Evolutionary conservation across 202 grass and related monocot species (phyloP).

Genomic region (Panicum virgatum): DNA sequence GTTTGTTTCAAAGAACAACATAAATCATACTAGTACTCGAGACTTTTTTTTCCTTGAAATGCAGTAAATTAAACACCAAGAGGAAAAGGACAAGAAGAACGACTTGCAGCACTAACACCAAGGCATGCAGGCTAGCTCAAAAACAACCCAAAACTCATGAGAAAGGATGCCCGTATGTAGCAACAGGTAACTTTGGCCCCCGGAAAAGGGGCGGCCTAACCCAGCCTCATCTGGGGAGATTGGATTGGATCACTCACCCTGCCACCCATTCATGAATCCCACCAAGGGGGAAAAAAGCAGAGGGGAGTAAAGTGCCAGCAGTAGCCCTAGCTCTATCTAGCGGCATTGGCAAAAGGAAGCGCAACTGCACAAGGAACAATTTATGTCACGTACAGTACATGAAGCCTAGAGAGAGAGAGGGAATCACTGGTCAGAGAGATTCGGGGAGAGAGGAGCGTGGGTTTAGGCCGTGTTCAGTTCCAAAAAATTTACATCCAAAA

Average conservation of each 20-base stretch:
- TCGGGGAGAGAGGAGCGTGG: background rate
- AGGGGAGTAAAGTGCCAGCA: background rate
- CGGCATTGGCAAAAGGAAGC: background rate
- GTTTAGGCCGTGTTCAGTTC: no score
- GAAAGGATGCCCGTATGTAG: constrained; percentile 29
- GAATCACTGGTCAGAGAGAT: background rate
- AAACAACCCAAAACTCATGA: constrained; percentile 14
- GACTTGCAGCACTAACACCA: background rate
- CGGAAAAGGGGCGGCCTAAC: background rate
- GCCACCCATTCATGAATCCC: background rate
- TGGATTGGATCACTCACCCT: background rate
- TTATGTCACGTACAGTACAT: constrained; percentile 9
- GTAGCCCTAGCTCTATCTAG: background rate
- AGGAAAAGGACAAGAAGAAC: background rate
- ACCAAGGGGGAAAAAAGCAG: background rate
- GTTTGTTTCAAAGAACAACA: background rate
- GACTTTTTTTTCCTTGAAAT: background rate
- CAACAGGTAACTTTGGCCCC: constrained; percentile 13
- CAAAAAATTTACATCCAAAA: no score
- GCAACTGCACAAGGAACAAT: constrained; percentile 33
- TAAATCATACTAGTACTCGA: background rate
- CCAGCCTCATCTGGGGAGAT: background rate
- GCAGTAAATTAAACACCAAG: background rate
- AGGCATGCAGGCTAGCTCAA: background rate
- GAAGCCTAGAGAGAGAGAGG: background rate